Evolutionary conservation across 345 rosid genomes (phyloP), one percentile per base, ranked within the genome.

Genomic region (Camelina sativa): DNA sequence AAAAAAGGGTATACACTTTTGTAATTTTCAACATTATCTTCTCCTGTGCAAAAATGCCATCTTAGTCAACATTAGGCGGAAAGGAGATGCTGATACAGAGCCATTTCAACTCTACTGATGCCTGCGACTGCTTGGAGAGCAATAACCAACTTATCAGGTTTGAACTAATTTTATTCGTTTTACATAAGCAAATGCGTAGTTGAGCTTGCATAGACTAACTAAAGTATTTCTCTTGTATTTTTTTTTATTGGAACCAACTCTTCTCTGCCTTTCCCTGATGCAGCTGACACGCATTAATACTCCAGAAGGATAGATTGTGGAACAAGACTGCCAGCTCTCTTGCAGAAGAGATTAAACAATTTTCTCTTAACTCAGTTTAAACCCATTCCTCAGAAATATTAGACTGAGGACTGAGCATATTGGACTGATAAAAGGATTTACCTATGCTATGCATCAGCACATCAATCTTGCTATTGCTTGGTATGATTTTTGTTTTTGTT

Each of bases 111-210:
- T 56, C 51, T 25, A 51, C 58, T 67, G 60, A 38, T 64, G 69
- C 76, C 53, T 62, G 62, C 72, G 30, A 63, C 71, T 68, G 71
- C 55, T 70, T 41, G 12, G 62, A 63, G 53, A 59, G 44, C 41
- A 20, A 64, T 13, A 55, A 59, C 32, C 57, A 68, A 8, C 55
- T 80, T 46, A 23, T 62, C 78, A 78, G 86, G 88, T 86, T 77
- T 69, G 83, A 81, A 51, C 64, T 50, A 12, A 37, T 66, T 40
- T 52, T 22, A 72, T 69, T 65, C 53, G 37, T 37, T 58, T 11
- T 46, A 32, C 67, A n/a, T 20, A 22, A 52, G 48, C 8, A 8
- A 60, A 52, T 61, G 12, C 6, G 6, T 44, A 63, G 16, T 68
- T 53, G 64, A 76, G 50, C 32, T 60, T 68, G 48, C 64, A 25